Conservation (phyloP, 2,329 filamentous ascomycete genomes). For the Trichoderma breve region DNA sequence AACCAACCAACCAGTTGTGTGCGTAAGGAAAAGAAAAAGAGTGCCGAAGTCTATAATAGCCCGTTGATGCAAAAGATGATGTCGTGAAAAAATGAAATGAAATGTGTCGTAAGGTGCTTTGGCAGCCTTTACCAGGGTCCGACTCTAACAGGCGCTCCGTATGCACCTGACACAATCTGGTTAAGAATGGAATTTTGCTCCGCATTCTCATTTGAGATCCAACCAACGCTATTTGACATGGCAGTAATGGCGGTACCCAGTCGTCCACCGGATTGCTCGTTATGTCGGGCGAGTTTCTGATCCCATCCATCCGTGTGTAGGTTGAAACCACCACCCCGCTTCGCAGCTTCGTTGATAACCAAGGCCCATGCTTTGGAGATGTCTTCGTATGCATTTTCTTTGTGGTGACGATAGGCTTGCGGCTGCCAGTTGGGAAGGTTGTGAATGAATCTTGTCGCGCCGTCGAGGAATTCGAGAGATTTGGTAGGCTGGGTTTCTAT, state of each 20-base stretch:
- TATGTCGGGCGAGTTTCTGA: constrained; percentile 80
- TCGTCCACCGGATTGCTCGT: constrained; percentile 79
- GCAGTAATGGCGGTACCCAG: constrained; percentile 77
- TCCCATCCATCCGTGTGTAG: constrained; percentile 92
- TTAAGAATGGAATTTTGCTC: constrained; percentile 59
- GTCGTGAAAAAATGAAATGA: constrained; percentile 27
- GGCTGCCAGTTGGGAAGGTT: constrained; percentile 87
- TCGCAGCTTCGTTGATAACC: constrained; percentile 86
- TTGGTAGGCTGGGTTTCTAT: constrained; percentile 80
- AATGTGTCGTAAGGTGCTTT: constrained; percentile 32
- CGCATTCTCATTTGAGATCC: constrained; percentile 54
- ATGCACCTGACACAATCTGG: constrained; percentile 60
- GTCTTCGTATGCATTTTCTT: constrained; percentile 94
- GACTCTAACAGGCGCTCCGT: constrained; percentile 59
- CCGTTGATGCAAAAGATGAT: constrained; percentile 34
- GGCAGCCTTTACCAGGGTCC: constrained; percentile 54
- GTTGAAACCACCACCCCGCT: constrained; percentile 85
- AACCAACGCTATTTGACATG: constrained; percentile 71
- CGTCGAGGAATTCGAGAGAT: constrained; percentile 84
- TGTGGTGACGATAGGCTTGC: constrained; percentile 84
- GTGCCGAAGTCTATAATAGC: constrained; percentile 38
- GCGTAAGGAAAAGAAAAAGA: constrained; percentile 29
- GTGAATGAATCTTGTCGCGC: constrained; percentile 87
- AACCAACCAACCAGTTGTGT: constrained; percentile 25
- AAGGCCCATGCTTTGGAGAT: constrained; percentile 90